Evolutionary conservation across 78 protist species (phyloP).

Genomic region (Isochrysis galbana): DNA sequence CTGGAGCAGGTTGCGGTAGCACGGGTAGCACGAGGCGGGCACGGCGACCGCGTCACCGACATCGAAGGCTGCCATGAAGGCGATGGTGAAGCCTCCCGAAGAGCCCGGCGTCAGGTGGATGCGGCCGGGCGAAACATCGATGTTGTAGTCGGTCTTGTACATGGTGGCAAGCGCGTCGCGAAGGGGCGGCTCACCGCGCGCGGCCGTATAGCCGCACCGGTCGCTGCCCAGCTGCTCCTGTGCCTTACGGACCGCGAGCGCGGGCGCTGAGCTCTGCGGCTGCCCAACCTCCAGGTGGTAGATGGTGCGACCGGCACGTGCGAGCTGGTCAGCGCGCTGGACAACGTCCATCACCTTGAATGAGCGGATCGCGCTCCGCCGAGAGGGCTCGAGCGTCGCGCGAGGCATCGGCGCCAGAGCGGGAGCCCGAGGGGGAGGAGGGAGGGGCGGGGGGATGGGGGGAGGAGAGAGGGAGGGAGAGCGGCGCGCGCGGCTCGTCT

Average conservation of each 20-base stretch:
- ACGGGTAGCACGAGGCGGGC: neutral
- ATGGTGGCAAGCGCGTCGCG: neutral
- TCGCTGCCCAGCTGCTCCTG: neutral
- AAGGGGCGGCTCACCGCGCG: neutral
- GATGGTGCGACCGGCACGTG: neutral
- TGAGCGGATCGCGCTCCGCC: neutral
- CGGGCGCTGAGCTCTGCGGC: neutral
- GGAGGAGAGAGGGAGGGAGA: no score
- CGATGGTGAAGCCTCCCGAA: neutral
- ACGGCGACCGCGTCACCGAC: constrained; percentile 22
- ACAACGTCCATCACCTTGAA: constrained; percentile 23
- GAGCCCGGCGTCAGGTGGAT: neutral
- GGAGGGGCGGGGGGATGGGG: no score
- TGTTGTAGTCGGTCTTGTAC: neutral
- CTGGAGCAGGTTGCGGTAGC: constrained; percentile 28
- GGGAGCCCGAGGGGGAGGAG: no score
- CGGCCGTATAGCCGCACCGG: neutral
- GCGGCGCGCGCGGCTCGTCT: no score
- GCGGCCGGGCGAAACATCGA: neutral
- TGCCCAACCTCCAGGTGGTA: constrained; percentile 12
- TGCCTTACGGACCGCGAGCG: neutral
- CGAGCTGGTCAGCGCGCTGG: neutral
- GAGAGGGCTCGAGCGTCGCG: neutral
- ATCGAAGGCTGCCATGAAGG: neutral
- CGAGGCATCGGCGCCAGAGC: no score